Evolutionary conservation across 345 rosid species (phyloP), one percentile per base, ranked within the genome.

Genomic region (Kandelia obovata): DNA sequence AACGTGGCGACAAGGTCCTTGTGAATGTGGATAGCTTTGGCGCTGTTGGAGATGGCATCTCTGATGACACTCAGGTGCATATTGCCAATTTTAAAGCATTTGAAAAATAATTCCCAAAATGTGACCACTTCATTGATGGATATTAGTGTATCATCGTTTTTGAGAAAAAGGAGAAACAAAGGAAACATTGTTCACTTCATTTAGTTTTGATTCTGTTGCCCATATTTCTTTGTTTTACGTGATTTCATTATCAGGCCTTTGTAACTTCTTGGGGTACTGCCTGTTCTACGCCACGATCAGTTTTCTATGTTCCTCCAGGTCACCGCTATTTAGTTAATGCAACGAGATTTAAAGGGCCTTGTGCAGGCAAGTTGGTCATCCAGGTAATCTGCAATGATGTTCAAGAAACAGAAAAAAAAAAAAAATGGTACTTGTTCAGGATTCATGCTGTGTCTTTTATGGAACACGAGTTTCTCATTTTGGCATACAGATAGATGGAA

Each of bases 1-100:
- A 82, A 70, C 76, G 72, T 31, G 85, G 91, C 49, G 71, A 84
- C 71, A 86, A 79, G 84, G 89, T 85, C 77, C 85, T 92, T 62
- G 94, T 95, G 70, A 92, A 95, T 73, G 96, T 95, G 26, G 97
- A 95, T 73, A 89, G 94, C 87, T 95, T 95, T 46, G 89, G 88
- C 62, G 96, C 98, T 37, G 87, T 61, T 71, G 99, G 96, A 81
- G 86, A 95, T 84, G 99, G 96, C 68, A 79, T 85, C 75, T 82
- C 92, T 65, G 98, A 95, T 80, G 98, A 95, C 73, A 90, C 98
- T n/a, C 73, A 88, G 99, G 98, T 94, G 43, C 56, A 65, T 66
- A 39, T 64, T 73, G 65, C 15, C 57, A 63, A 25, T 62, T 69
- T 63, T 59, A 11, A 4, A 65, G 13, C 17, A 47, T 13, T n/a